Evolutionary conservation across 257 asterid genomes (phyloP).

Genomic region (Primulina eburnea): DNA sequence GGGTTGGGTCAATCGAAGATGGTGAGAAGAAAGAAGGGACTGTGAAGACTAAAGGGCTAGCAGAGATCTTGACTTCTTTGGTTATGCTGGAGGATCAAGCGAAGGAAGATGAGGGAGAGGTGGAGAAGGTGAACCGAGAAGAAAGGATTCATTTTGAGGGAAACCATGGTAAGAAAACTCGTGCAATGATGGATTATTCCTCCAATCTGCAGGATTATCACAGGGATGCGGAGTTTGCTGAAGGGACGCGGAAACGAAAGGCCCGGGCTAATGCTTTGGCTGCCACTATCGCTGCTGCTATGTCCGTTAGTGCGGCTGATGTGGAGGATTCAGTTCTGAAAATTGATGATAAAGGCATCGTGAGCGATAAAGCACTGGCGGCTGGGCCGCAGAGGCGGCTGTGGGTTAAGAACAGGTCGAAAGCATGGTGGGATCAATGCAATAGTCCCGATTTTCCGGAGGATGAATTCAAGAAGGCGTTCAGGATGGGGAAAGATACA

Average conservation of each 20-base stretch:
- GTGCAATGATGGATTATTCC: slow-evolving; percentile 38
- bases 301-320: slow-evolving; percentile 21
- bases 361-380: slow-evolving; percentile 19
- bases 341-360: slow-evolving; percentile 7
- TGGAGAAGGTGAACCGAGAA: slow-evolving; percentile 33
- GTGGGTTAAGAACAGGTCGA: slow-evolving; percentile 43
- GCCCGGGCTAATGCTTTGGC: slow-evolving; percentile 25
- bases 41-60: slow-evolving; percentile 45
- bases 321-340: slow-evolving; percentile 24
- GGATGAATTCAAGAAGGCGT: slow-evolving; percentile 39
- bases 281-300: slow-evolving; percentile 23
- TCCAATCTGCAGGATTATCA: slow-evolving; percentile 37
- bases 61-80: slow-evolving; percentile 52
- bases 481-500: slow-evolving; percentile 45
- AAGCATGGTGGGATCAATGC: slow-evolving; percentile 48
- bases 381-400: slow-evolving; percentile 35
- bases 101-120: slow-evolving; percentile 35
- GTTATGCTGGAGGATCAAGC: slow-evolving; percentile 53
- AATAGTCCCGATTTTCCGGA: slow-evolving; percentile 38
- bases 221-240: slow-evolving; percentile 32
- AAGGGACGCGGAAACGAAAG: slow-evolving; percentile 40
- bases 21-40: slow-evolving; percentile 33
- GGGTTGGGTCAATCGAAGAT: slow-evolving; percentile 16
- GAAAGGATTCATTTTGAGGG: slow-evolving; percentile 31
- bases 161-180: slow-evolving; percentile 32